phyloP scores from a whole-genome alignment of 257 asterid species.

The Prunella vulgaris region DNA sequence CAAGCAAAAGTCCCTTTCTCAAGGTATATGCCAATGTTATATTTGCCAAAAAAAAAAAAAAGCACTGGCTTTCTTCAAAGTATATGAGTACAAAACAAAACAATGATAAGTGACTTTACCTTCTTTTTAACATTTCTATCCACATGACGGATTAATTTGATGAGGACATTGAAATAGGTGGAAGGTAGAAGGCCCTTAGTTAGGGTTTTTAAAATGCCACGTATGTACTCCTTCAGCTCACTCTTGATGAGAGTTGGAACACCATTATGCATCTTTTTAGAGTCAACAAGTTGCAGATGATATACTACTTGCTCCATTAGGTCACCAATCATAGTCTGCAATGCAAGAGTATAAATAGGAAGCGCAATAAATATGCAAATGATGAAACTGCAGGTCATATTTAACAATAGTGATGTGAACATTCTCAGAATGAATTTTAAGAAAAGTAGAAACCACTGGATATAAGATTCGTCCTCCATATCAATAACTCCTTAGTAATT shows the following conservation, averaged over 20 bases:
- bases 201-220: constrained; percentile 44
- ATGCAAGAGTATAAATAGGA: constrained; percentile 11
- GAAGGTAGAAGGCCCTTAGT: constrained; percentile 55
- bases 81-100: constrained; percentile 1
- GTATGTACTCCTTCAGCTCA: constrained; percentile 62
- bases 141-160: constrained; percentile 49
- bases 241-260: constrained; percentile 52
- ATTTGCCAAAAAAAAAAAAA: not conserved
- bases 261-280: constrained; percentile 38
- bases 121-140: constrained; percentile 60
- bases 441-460: not conserved
- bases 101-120: constrained; percentile 37
- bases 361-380: not conserved
- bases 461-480: not conserved
- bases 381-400: not conserved
- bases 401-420: not conserved
- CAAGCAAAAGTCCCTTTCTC: constrained; percentile 2
- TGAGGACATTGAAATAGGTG: constrained; percentile 57
- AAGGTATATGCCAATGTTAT: not conserved
- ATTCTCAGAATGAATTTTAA: not conserved
- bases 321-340: constrained; percentile 67
- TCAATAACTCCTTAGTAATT: not conserved
- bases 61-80: constrained; percentile 5
- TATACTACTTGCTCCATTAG: constrained; percentile 72
- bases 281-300: constrained; percentile 53